phyloP scores from a whole-genome alignment of 1,139 yeast genomes.

The Spencermartinsiella ligniputridi region DNA sequence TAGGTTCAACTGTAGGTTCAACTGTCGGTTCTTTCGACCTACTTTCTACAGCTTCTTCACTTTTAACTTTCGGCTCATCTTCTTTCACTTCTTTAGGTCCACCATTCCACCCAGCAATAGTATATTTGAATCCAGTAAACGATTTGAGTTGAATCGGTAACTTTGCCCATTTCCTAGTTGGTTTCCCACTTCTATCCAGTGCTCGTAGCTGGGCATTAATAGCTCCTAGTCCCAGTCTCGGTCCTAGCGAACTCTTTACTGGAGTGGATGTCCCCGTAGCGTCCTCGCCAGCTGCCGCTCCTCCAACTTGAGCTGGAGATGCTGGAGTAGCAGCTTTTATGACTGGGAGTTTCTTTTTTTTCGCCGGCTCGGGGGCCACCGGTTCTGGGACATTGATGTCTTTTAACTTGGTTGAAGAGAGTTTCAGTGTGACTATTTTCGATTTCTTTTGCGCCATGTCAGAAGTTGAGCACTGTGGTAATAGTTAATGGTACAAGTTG shows the following conservation, averaged over 20 bases:
- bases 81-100: constrained; percentile 11
- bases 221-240: constrained; percentile 19
- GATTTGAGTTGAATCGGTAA: constrained; percentile 46
- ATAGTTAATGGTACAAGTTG: too few species aligned
- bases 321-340: constrained; percentile 1
- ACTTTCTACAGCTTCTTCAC: not conserved
- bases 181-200: constrained; percentile 48
- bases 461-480: too few species aligned
- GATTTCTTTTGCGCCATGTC: not conserved
- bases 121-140: constrained; percentile 55
- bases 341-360: not conserved
- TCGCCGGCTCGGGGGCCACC: not conserved
- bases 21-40: not conserved
- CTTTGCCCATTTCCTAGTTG: constrained; percentile 50
- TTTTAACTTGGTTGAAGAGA: not conserved
- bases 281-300: constrained; percentile 5
- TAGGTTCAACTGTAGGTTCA: not conserved
- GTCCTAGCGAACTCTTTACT: constrained; percentile 13
- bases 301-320: not conserved
- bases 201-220: constrained; percentile 28
- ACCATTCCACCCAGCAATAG: constrained; percentile 43
- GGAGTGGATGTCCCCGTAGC: constrained; percentile 13
- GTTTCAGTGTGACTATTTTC: not conserved
- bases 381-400: not conserved
- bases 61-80: constrained; percentile 3